These are phyloP conservation scores for Backusella morwellensis DNA, from an alignment of 192 early-diverging fungal genomes.

Conservation along the genomic window DNA sequence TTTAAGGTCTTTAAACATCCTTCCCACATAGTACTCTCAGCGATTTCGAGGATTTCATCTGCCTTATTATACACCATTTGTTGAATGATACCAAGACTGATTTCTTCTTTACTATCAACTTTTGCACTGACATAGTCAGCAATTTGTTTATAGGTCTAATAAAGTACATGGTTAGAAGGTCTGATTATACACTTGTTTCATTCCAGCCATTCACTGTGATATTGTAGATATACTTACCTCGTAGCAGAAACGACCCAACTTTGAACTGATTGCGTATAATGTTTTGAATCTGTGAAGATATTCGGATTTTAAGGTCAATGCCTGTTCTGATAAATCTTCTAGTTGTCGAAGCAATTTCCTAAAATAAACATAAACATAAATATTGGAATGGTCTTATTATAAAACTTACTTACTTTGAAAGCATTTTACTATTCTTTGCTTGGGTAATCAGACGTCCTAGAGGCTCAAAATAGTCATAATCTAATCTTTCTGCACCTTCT, in stretches of 20 bases:
- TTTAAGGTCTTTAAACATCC: slow-evolving; percentile 51
- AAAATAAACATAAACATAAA: background rate
- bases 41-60: slow-evolving; percentile 53
- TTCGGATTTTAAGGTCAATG: slow-evolving; percentile 43
- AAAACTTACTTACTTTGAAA: slow-evolving; percentile 40
- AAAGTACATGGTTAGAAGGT: background rate
- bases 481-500: slow-evolving; percentile 40
- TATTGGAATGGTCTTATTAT: background rate
- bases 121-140: slow-evolving; percentile 41
- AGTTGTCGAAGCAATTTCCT: slow-evolving; percentile 66
- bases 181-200: background rate
- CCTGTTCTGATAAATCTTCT: slow-evolving; percentile 53
- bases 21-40: slow-evolving; percentile 60
- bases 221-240: slow-evolving; percentile 28
- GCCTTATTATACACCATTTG: slow-evolving; percentile 55
- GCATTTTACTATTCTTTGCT: slow-evolving; percentile 53
- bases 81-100: slow-evolving; percentile 47
- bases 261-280: slow-evolving; percentile 43
- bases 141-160: slow-evolving; percentile 36
- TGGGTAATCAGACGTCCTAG: slow-evolving; percentile 36
- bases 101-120: slow-evolving; percentile 39
- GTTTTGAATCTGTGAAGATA: slow-evolving; percentile 45
- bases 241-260: slow-evolving; percentile 42
- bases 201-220: background rate
- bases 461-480: slow-evolving; percentile 47